Conservation (phyloP, 257 asterid species). For the Scutellaria galericulata region DNA sequence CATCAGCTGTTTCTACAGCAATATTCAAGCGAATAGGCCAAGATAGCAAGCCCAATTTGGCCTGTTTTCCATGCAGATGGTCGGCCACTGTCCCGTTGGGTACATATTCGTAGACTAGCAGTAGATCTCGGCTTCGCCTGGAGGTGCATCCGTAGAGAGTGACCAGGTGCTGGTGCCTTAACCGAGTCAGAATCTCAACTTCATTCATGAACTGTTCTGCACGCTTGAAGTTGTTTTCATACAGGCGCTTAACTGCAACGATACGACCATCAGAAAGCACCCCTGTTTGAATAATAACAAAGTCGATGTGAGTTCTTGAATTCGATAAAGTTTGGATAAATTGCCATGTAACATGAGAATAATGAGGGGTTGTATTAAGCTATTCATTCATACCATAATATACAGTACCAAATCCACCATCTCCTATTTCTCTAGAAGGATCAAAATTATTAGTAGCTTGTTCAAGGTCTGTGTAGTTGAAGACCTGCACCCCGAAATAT, state of each 20-base stretch:
- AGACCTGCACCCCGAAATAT: conserved; percentile 66
- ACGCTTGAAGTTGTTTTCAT: conserved; percentile 72
- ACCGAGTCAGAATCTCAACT: conserved; percentile 64
- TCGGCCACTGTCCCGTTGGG: conserved; percentile 86
- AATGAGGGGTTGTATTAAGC: background rate
- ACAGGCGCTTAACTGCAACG: conserved; percentile 79
- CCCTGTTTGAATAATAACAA: conserved; percentile 46
- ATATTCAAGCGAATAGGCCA: conserved; percentile 74
- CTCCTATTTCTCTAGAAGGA: conserved; percentile 64
- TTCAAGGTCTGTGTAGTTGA: conserved; percentile 68
- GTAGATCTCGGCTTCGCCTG: conserved; percentile 60
- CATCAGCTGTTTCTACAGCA: conserved; percentile 79
- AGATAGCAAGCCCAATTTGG: conserved; percentile 54
- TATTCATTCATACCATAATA: conserved; percentile 54
- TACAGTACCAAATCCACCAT: conserved; percentile 91
- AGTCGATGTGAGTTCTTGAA: background rate
- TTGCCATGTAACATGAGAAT: background rate
- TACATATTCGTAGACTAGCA: conserved; percentile 75
- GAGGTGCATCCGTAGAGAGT: conserved; percentile 82
- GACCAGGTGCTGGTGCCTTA: conserved; percentile 67
- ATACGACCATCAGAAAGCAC: conserved; percentile 71
- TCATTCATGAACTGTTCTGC: conserved; percentile 83
- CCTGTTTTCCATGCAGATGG: conserved; percentile 69
- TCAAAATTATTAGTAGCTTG: conserved; percentile 76
- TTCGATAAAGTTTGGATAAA: background rate